phyloP scores from a whole-genome alignment of 345 rosid genomes.

The Acer yangbiense region DNA sequence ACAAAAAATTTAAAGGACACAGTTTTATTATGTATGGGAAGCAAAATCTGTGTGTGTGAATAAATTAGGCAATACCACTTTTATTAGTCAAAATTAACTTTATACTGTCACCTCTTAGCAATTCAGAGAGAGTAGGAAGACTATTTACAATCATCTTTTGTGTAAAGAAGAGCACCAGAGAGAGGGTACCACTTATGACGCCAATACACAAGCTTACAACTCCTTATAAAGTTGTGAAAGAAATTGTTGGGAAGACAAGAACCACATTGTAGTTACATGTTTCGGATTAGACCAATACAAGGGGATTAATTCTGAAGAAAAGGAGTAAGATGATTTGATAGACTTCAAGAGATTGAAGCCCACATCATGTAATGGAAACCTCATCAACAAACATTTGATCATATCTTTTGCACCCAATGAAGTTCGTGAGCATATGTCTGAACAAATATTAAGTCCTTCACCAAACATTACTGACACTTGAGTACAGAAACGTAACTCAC shows the following conservation, averaged over 20 bases:
- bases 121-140: background rate
- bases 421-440: background rate
- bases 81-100: background rate
- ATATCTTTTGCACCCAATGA: background rate
- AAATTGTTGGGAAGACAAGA: background rate
- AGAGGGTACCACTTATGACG: background rate
- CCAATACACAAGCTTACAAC: too few relatives aligned
- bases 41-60: background rate
- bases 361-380: background rate
- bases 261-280: background rate
- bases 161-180: background rate
- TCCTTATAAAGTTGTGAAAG: background rate
- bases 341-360: background rate
- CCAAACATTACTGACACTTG: background rate
- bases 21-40: background rate
- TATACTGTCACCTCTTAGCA: background rate
- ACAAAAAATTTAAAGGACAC: background rate
- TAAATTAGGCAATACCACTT: background rate
- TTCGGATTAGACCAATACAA: background rate
- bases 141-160: background rate
- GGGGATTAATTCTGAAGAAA: background rate
- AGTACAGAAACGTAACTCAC: conserved; percentile 42
- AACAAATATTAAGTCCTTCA: conserved; percentile 10
- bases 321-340: background rate
- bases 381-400: background rate